A percentile compares a stretch with the other conserved stretches of the same genome.
Evolutionary conservation across 768 basidiomycete species (phyloP).

Genomic region (Lentinula detonsa): DNA sequence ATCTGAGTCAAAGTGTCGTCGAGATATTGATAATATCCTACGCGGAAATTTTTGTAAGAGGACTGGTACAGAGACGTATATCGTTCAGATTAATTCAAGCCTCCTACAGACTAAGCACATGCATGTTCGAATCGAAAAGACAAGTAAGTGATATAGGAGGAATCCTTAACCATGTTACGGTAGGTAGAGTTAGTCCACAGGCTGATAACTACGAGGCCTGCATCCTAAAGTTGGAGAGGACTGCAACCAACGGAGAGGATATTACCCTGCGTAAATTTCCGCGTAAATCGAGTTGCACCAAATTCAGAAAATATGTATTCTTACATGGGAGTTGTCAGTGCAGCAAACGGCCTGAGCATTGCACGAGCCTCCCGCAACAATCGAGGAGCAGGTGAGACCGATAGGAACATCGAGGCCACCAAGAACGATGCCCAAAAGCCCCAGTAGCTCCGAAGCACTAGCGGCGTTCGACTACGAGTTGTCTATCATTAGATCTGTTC

Average conservation of each 20-base stretch:
- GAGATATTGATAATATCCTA: too few species aligned
- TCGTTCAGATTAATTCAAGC: too few species aligned
- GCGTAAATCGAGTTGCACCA: background rate
- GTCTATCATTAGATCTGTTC: background rate
- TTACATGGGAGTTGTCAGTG: slow-evolving; percentile 28
- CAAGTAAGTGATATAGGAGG: background rate
- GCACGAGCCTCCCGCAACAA: slow-evolving; percentile 24
- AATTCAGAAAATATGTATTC: slow-evolving; percentile 8
- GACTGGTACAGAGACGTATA: background rate
- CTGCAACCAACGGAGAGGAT: background rate
- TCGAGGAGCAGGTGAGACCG: slow-evolving; percentile 26
- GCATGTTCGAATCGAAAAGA: background rate
- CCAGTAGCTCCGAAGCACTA: slow-evolving; percentile 17
- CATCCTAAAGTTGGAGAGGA: too few species aligned
- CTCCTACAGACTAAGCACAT: too few species aligned
- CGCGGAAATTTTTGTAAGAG: too few species aligned
- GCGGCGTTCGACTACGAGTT: background rate
- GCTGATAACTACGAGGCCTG: too few species aligned
- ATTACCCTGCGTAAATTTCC: background rate
- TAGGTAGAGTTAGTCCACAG: too few species aligned
- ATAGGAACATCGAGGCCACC: slow-evolving; percentile 18
- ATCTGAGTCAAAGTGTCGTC: too few species aligned
- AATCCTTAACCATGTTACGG: too few species aligned
- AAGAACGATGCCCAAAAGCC: slow-evolving; percentile 25
- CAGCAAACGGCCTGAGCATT: slow-evolving; percentile 30